Evolutionary conservation across 129 eudicot genomes (phyloP).

Genomic region (Oenanthe sinensis): DNA sequence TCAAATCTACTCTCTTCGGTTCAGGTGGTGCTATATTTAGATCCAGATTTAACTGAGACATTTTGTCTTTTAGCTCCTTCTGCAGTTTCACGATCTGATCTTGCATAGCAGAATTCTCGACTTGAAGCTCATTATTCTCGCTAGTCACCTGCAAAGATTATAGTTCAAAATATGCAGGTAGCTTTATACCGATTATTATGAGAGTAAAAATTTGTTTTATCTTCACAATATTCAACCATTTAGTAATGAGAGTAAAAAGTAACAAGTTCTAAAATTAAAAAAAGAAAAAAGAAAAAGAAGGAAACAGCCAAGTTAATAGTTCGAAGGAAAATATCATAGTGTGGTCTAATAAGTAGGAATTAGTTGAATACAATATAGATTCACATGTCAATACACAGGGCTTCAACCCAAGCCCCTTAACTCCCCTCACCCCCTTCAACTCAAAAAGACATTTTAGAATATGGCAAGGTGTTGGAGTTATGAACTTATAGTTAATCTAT

Average conservation of each 20-base stretch:
- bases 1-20: slow-evolving; percentile 27
- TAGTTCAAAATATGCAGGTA: not conserved
- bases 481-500: not conserved
- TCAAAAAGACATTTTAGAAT: too few species aligned
- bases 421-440: not conserved
- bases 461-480: not conserved
- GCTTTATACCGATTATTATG: not conserved
- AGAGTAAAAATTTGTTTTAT: not conserved
- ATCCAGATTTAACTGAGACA: slow-evolving; percentile 42
- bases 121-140: slow-evolving; percentile 67
- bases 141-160: slow-evolving; percentile 39
- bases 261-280: not conserved
- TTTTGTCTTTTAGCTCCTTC: slow-evolving; percentile 39
- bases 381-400: not conserved
- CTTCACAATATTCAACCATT: not conserved
- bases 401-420: not conserved
- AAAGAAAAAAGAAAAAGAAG: not conserved
- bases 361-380: not conserved
- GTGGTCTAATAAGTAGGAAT: not conserved
- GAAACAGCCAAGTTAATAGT: not conserved
- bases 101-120: slow-evolving; percentile 48
- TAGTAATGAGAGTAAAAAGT: not conserved
- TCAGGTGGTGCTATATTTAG: slow-evolving; percentile 56
- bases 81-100: slow-evolving; percentile 43
- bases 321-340: not conserved